phyloP scores from a whole-genome alignment of 2,329 filamentous ascomycete genomes.

The Aureobasidium sp. region DNA sequence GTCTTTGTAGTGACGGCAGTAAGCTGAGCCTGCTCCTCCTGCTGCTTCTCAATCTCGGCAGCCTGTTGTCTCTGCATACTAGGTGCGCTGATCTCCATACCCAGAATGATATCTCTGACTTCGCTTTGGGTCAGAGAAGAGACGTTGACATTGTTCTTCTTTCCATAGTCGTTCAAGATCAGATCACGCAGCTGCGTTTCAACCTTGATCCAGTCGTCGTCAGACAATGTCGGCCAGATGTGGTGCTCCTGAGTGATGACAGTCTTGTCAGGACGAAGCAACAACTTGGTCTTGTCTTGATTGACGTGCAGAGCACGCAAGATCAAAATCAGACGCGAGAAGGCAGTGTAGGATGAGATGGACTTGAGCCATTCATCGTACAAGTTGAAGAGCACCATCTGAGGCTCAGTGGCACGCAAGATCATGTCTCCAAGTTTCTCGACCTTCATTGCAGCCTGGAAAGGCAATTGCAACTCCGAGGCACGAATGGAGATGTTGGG shows the following conservation, averaged over 20 bases:
- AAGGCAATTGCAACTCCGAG: constrained; percentile 91
- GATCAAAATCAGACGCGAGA: constrained; percentile 90
- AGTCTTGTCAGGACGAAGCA: constrained; percentile 91
- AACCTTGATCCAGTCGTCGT: constrained; percentile 99
- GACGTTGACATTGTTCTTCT: constrained; percentile 99
- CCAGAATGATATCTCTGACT: constrained; percentile 95
- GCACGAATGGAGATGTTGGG: constrained; percentile 98
- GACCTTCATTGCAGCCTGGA: constrained; percentile 99
- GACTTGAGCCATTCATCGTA: constrained; percentile 99
- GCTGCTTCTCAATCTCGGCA: constrained; percentile 97
- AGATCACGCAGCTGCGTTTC: constrained; percentile 92
- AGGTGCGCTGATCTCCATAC: constrained; percentile 98
- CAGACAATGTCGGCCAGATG: constrained; percentile 90
- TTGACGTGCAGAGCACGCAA: constrained; percentile 94
- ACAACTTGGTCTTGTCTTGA: constrained; percentile 94
- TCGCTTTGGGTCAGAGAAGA: constrained; percentile 94
- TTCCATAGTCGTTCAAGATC: constrained; percentile 96
- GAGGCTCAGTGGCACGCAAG: constrained; percentile 91
- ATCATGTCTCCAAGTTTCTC: constrained; percentile 99
- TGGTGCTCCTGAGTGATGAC: constrained; percentile 98
- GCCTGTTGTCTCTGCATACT: constrained; percentile 98
- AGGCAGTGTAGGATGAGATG: constrained; percentile 96
- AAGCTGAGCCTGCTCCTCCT: constrained; percentile 91
- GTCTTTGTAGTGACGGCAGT: constrained; percentile 98
- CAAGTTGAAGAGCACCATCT: constrained; percentile 98